Evolutionary conservation across 2,329 filamentous ascomycete genomes (phyloP).

Genomic region (Lachnum nothofagi): DNA sequence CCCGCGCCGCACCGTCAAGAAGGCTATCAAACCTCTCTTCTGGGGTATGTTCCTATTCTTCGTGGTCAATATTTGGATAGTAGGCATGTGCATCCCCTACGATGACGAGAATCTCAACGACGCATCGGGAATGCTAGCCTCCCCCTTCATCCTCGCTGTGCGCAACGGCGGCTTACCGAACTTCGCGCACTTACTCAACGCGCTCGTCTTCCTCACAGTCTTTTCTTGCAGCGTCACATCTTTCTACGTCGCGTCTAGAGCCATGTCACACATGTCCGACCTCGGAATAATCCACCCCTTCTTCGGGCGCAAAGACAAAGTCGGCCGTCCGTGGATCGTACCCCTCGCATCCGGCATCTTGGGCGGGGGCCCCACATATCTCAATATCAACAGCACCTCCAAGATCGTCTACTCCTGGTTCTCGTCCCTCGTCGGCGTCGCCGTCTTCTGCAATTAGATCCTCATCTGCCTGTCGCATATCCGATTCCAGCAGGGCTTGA

Average conservation of each 20-base stretch:
- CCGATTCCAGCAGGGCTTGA: slow-evolving; percentile 57
- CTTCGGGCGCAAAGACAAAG: slow-evolving; percentile 50
- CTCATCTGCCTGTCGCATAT: slow-evolving; percentile 59
- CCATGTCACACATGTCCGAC: slow-evolving; percentile 44
- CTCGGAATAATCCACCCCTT: slow-evolving; percentile 49
- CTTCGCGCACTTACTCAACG: slow-evolving; percentile 47
- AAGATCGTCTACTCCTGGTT: slow-evolving; percentile 55
- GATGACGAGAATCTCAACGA: slow-evolving; percentile 23
- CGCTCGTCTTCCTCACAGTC: slow-evolving; percentile 44
- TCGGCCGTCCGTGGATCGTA: slow-evolving; percentile 51
- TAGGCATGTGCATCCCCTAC: slow-evolving; percentile 38
- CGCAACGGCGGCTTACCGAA: slow-evolving; percentile 44
- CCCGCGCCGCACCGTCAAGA: slow-evolving; percentile 43
- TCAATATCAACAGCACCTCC: slow-evolving; percentile 41
- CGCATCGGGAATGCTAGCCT: slow-evolving; percentile 20
- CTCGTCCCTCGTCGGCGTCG: slow-evolving; percentile 64
- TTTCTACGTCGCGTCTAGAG: slow-evolving; percentile 45
- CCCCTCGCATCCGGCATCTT: slow-evolving; percentile 39
- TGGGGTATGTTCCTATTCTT: slow-evolving; percentile 42
- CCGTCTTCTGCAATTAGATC: slow-evolving; percentile 68
- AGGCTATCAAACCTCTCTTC: slow-evolving; percentile 38
- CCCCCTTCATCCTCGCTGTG: slow-evolving; percentile 47
- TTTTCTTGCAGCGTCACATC: slow-evolving; percentile 47
- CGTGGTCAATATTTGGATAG: slow-evolving; percentile 37
- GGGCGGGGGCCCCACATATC: slow-evolving; percentile 55